Conservation (phyloP, 2,329 filamentous ascomycete species). For the Fusarium fujikuroi region DNA sequence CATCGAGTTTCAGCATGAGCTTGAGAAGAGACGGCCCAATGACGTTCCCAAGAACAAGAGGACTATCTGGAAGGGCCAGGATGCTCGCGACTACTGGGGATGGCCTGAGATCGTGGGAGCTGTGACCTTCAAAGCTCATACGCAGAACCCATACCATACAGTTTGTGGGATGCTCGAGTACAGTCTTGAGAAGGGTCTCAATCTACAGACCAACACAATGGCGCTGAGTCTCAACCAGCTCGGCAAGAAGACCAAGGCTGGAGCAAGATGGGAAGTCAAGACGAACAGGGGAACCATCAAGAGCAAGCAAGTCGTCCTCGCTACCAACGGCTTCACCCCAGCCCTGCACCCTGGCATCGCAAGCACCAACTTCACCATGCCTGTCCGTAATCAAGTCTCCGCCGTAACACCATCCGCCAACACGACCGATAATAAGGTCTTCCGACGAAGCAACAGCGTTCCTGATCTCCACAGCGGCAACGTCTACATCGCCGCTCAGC, state of each 20-base stretch:
- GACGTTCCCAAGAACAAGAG: constrained; percentile 26
- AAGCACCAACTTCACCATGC: constrained; percentile 27
- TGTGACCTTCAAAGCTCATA: constrained; percentile 25
- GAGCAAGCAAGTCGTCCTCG: constrained; percentile 21
- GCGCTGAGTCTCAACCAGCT: constrained; percentile 15
- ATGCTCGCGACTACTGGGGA: constrained; percentile 16
- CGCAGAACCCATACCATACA: constrained; percentile 21
- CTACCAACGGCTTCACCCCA: constrained; percentile 24
- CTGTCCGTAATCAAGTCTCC: constrained; percentile 15
- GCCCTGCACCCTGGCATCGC: constrained; percentile 18
- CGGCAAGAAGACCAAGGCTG: neutral
- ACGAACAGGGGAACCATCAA: constrained; percentile 20
- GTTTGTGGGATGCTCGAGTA: constrained; percentile 24
- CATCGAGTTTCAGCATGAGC: constrained; percentile 13
- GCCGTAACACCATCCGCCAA: constrained; percentile 3
- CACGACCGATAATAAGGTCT: neutral
- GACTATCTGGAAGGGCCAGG: constrained; percentile 12
- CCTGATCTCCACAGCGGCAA: constrained; percentile 18
- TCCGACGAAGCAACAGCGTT: constrained; percentile 15
- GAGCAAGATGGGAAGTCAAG: constrained; percentile 20
- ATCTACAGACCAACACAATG: constrained; percentile 27
- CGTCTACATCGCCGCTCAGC: constrained; percentile 21
- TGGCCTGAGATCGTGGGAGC: constrained; percentile 19
- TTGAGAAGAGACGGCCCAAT: constrained; percentile 13
- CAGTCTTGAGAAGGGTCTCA: constrained; percentile 12